These are phyloP conservation scores for Lodderomyces margitis DNA, from an alignment of 1,139 yeast species.

Conservation along the genomic window DNA sequence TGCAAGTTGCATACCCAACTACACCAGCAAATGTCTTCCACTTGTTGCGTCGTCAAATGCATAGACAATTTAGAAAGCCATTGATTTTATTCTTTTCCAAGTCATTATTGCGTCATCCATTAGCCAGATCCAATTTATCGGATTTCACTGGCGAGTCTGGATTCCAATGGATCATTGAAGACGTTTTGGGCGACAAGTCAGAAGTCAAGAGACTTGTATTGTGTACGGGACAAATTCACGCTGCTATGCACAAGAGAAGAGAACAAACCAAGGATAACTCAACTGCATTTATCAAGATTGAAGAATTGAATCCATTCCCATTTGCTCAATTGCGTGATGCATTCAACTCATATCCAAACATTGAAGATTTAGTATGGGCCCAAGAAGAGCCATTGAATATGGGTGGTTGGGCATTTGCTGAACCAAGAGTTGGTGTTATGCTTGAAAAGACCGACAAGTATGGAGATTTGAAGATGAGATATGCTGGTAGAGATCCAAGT, in stretches of 20 bases:
- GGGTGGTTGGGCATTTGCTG: constrained; percentile 81
- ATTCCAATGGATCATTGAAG: constrained; percentile 96
- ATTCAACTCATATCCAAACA: constrained; percentile 73
- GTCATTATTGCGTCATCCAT: constrained; percentile 93
- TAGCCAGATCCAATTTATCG: constrained; percentile 79
- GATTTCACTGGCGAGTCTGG: constrained; percentile 92
- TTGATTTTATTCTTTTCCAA: constrained; percentile 86
- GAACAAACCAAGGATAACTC: constrained; percentile 69
- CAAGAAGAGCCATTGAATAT: constrained; percentile 99
- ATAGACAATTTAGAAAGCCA: constrained; percentile 98
- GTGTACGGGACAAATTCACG: constrained; percentile 91
- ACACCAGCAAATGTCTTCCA: constrained; percentile 98
- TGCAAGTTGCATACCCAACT: constrained; percentile 97
- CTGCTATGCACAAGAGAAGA: constrained; percentile 89
- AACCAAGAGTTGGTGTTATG: constrained; percentile 79
- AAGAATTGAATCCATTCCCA: constrained; percentile 99
- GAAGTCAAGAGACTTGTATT: constrained; percentile 87
- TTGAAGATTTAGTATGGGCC: constrained; percentile 91
- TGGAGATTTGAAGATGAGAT: constrained; percentile 61
- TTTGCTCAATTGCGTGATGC: constrained; percentile 88
- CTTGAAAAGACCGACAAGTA: constrained; percentile 72
- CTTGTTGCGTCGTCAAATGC: constrained; percentile 97
- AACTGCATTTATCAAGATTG: constrained; percentile 86
- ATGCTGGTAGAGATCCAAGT: constrained; percentile 97
- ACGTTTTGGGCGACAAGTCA: constrained; percentile 72